phyloP scores from a whole-genome alignment of 805 yeast species.

The Starmera caribaea region DNA sequence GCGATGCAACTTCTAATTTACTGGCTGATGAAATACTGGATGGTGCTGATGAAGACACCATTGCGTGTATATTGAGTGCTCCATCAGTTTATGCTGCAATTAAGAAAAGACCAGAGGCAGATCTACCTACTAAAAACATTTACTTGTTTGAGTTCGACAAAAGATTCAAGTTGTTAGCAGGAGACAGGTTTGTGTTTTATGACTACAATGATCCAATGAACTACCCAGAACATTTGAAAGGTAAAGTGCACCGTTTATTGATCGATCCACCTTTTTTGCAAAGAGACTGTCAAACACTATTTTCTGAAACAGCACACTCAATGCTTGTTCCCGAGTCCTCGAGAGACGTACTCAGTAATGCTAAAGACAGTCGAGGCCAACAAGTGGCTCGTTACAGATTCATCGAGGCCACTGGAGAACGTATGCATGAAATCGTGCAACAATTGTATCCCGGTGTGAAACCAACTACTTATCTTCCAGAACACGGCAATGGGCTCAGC shows the following conservation, averaged over 20 bases:
- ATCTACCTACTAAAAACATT: constrained; percentile 57
- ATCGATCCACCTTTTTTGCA: constrained; percentile 88
- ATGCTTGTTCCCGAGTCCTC: constrained; percentile 35
- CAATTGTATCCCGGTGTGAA: constrained; percentile 53
- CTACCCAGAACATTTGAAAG: constrained; percentile 44
- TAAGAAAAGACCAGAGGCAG: constrained; percentile 36
- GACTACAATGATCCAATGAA: constrained; percentile 66
- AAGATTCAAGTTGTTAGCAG: constrained; percentile 68
- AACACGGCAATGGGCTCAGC: constrained; percentile 76
- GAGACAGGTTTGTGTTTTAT: constrained; percentile 59
- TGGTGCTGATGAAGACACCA: constrained; percentile 66
- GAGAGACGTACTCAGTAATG: constrained; percentile 30
- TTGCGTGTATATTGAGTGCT: constrained; percentile 73
- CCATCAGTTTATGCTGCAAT: constrained; percentile 90
- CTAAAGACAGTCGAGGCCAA: constrained; percentile 1
- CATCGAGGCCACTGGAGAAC: constrained; percentile 82
- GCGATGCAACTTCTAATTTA: constrained; percentile 58
- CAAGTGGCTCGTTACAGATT: constrained; percentile 30
- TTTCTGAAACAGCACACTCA: constrained; percentile 50
- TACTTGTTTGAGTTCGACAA: constrained; percentile 73
- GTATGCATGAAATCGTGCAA: constrained; percentile 61
- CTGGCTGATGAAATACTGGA: constrained; percentile 65
- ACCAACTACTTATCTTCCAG: constrained; percentile 64
- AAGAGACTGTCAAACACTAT: constrained; percentile 70
- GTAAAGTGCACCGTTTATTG: constrained; percentile 60